Conservation (phyloP, 192 early-diverging fungal species). For the Tieghemiomyces parasiticus region DNA sequence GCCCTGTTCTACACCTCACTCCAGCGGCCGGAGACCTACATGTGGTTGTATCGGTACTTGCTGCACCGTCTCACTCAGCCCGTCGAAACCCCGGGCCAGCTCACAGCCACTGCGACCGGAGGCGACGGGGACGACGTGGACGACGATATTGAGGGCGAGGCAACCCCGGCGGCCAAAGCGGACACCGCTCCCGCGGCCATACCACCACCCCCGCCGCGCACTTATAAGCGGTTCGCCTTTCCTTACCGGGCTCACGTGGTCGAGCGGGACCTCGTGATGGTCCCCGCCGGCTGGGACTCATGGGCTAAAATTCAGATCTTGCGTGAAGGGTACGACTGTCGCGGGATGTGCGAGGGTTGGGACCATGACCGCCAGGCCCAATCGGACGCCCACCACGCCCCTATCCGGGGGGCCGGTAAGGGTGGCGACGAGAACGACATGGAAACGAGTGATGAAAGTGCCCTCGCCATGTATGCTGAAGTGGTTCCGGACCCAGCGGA, state of each 20-base stretch:
- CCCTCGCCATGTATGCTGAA: conserved; percentile 43
- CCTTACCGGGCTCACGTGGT: conserved; percentile 59
- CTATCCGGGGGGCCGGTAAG: too few relatives aligned
- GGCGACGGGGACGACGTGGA: conserved; percentile 14
- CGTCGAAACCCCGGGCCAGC: conserved; percentile 3
- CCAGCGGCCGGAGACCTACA: conserved; percentile 58
- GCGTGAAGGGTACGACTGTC: conserved; percentile 58
- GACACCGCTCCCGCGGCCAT: conserved; percentile 1
- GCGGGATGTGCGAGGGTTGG: conserved; percentile 43
- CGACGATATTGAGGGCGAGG: neutral
- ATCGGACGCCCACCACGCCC: too few relatives aligned
- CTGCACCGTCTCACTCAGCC: conserved; percentile 42
- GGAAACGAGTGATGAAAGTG: too few relatives aligned
- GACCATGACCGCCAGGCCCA: conserved; percentile 29
- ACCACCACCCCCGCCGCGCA: neutral
- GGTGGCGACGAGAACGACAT: too few relatives aligned
- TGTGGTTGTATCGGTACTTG: conserved; percentile 63
- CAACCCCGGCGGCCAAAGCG: neutral
- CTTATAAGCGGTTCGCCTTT: conserved; percentile 33
- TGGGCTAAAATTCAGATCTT: conserved; percentile 71
- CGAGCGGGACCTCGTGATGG: conserved; percentile 74
- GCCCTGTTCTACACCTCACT: conserved; percentile 81
- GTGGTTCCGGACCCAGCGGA: conserved; percentile 29
- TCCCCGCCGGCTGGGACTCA: conserved; percentile 90
- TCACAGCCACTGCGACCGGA: conserved; percentile 13